Conservation (phyloP, 805 yeast genomes). For the Cyberlindnera suaveolens region DNA sequence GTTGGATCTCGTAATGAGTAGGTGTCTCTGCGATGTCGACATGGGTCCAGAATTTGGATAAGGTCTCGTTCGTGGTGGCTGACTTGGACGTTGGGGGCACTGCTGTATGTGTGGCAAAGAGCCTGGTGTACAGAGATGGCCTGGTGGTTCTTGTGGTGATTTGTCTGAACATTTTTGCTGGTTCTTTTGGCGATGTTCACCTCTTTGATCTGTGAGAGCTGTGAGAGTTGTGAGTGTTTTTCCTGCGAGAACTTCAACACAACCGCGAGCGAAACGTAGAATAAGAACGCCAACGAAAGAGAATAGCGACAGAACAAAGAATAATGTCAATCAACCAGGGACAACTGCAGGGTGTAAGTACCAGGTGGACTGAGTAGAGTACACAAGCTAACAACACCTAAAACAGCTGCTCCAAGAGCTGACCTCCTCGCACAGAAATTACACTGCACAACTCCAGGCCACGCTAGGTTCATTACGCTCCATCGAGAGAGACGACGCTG, state of each 20-base stretch:
- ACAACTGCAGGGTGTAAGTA: constrained; percentile 35
- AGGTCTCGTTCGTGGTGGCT: constrained; percentile 40
- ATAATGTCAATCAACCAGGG: constrained; percentile 40
- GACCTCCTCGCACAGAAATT: constrained; percentile 16
- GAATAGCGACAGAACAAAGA: neutral
- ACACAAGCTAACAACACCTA: neutral
- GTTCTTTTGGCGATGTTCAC: no score
- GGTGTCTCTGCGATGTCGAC: constrained; percentile 38
- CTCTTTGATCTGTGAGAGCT: neutral
- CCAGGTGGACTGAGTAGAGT: neutral
- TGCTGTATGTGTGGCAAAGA: constrained; percentile 3
- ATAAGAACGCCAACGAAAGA: neutral
- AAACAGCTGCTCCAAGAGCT: constrained; percentile 50
- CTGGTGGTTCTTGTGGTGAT: no score
- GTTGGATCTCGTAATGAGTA: constrained; percentile 42
- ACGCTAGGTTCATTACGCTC: neutral
- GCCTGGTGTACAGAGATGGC: neutral
- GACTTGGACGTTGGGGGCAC: constrained; percentile 29
- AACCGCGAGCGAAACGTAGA: no score
- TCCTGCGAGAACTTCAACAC: neutral
- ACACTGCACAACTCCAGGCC: neutral
- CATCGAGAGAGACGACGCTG: neutral
- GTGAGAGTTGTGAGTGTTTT: neutral
- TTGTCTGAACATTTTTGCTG: no score
- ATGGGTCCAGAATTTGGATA: constrained; percentile 76